A percentile compares a stretch with the other conserved stretches of the same genome.
These are phyloP conservation scores for Takashimella tepidaria DNA, from an alignment of 1,284 basidiomycete species.

Conservation along the genomic window DNA sequence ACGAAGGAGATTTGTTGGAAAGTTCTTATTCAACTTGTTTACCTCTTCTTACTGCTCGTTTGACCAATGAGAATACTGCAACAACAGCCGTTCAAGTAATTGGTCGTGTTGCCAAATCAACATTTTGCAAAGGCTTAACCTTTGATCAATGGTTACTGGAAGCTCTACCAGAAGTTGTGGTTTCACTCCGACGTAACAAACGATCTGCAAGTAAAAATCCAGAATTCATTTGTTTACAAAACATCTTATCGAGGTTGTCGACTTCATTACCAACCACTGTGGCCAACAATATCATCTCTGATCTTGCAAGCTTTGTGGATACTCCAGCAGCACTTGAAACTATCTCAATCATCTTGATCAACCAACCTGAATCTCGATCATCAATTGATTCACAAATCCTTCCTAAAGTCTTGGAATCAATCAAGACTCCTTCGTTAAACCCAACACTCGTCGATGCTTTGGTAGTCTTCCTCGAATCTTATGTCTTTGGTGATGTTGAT, in stretches of 20 bases:
- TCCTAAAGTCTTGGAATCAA: constrained; percentile 61
- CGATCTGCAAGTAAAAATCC: constrained; percentile 71
- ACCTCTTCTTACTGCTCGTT: constrained; percentile 68
- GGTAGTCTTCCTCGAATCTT: constrained; percentile 69
- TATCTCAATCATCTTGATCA: constrained; percentile 63
- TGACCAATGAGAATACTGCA: constrained; percentile 57
- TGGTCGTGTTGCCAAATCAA: constrained; percentile 48
- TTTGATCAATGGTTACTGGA: constrained; percentile 73
- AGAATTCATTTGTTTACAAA: constrained; percentile 68
- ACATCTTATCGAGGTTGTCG: constrained; percentile 50
- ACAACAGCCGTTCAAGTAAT: constrained; percentile 51
- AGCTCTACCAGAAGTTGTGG: constrained; percentile 70
- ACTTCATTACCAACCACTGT: constrained; percentile 59
- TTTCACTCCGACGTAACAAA: constrained; percentile 72
- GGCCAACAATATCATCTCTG: constrained; percentile 60
- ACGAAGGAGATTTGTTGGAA: constrained; percentile 64
- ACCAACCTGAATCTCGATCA: constrained; percentile 65
- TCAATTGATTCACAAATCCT: constrained; percentile 68
- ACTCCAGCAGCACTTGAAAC: constrained; percentile 69
- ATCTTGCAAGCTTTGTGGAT: constrained; percentile 70
- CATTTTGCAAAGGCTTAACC: constrained; percentile 39
- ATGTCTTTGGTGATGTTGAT: constrained; percentile 76
- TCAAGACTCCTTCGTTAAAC: constrained; percentile 73
- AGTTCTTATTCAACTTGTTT: constrained; percentile 45
- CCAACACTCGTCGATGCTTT: constrained; percentile 69